A percentile compares a stretch with the other conserved stretches of the same genome.
phyloP scores from a whole-genome alignment of 2,329 filamentous ascomycete species.

The Colletotrichum limetticola region DNA sequence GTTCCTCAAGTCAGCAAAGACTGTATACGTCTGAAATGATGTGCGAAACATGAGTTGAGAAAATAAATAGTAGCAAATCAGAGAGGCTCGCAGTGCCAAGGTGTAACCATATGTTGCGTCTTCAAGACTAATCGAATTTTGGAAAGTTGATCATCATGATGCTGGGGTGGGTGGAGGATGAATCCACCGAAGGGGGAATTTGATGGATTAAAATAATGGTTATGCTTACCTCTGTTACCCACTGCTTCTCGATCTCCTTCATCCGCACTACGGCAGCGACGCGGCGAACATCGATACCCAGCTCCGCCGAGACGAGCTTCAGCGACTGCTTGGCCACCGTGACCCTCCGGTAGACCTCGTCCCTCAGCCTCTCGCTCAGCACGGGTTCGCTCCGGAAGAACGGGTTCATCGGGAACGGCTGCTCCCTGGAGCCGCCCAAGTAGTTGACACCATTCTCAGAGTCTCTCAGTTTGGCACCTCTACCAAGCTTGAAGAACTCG shows the following conservation, averaged over 20 bases:
- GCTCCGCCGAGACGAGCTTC: constrained; percentile 80
- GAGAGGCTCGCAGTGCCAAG: constrained; percentile 80
- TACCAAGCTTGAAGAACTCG: constrained; percentile 44
- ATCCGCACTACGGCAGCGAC: constrained; percentile 87
- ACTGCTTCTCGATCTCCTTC: constrained; percentile 86
- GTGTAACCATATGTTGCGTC: constrained; percentile 91
- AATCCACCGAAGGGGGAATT: neutral
- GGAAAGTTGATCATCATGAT: constrained; percentile 69
- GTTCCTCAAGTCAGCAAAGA: constrained; percentile 36
- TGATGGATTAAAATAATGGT: neutral
- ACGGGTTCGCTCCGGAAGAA: constrained; percentile 78
- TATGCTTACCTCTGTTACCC: constrained; percentile 76
- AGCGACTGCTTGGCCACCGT: constrained; percentile 74
- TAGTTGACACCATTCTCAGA: constrained; percentile 42
- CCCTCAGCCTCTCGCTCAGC: constrained; percentile 77
- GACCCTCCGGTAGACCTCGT: constrained; percentile 79
- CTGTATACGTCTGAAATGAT: constrained; percentile 4
- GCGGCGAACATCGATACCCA: constrained; percentile 83
- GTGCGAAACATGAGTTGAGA: neutral
- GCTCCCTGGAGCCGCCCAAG: constrained; percentile 49
- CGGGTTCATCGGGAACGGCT: constrained; percentile 80
- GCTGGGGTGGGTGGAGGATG: constrained; percentile 11
- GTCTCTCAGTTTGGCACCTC: neutral
- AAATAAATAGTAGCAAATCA: constrained; percentile 56
- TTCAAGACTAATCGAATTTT: constrained; percentile 99